These are phyloP conservation scores for Arthrobotrys pseudoclavata DNA, from an alignment of 2,329 filamentous ascomycete genomes.

Conservation along the genomic window DNA sequence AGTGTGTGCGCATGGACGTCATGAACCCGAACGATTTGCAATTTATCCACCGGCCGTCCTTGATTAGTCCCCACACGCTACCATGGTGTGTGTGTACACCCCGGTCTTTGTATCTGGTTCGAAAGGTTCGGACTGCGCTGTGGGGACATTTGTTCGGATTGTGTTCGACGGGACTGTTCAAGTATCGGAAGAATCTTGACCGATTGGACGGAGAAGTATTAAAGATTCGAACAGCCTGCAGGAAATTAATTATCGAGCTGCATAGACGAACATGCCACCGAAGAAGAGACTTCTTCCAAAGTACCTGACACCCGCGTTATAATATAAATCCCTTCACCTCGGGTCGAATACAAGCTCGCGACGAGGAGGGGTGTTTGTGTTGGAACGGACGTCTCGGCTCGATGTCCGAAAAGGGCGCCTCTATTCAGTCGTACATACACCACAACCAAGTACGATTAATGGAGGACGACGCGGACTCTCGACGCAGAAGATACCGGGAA, in stretches of 20 bases:
- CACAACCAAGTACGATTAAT: constrained; percentile 1
- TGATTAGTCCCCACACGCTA: constrained; percentile 9
- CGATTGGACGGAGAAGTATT: constrained; percentile 40
- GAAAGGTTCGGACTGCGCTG: constrained; percentile 24
- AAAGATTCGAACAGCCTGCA: background rate
- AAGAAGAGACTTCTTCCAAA: background rate
- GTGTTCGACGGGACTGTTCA: constrained; percentile 18
- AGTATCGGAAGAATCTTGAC: constrained; percentile 53
- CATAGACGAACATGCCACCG: constrained; percentile 9
- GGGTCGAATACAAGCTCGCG: constrained; percentile 15
- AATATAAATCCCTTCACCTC: constrained; percentile 23
- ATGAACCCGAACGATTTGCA: constrained; percentile 5
- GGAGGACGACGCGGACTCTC: constrained; percentile 20
- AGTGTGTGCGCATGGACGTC: constrained; percentile 22
- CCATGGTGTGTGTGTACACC: background rate
- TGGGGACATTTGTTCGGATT: constrained; percentile 37
- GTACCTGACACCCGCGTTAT: constrained; percentile 9
- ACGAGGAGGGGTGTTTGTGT: constrained; percentile 31
- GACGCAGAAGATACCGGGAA: constrained; percentile 41
- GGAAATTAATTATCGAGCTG: constrained; percentile 25
- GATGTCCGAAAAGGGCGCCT: constrained; percentile 38
- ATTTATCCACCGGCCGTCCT: constrained; percentile 8
- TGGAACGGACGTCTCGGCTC: constrained; percentile 50
- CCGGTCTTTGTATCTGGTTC: constrained; percentile 9
- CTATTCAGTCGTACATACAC: background rate